Percentiles rank a stretch among this genome's conserved stretches.
Evolutionary conservation across 768 basidiomycete species (phyloP).

Genomic region (Termitomyces sp.): DNA sequence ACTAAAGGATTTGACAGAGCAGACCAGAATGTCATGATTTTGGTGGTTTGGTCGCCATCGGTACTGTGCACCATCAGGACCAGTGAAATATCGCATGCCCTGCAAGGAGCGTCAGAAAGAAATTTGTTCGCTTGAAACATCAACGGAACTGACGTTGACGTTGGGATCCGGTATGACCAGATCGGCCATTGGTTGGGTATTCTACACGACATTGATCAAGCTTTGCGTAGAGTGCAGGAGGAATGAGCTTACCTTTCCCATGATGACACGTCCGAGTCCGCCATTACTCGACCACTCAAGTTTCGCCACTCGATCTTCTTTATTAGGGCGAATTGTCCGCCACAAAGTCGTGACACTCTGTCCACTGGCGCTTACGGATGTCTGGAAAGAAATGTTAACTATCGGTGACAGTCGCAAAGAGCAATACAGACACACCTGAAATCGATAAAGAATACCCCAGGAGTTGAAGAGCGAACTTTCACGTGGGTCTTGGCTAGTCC

Average conservation of each 20-base stretch:
- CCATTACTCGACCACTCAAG: conserved; percentile 84
- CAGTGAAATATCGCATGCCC: conserved; percentile 69
- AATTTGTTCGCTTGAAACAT: conserved; percentile 9
- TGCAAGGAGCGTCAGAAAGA: conserved; percentile 18
- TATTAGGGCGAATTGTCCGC: conserved; percentile 77
- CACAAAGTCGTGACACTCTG: conserved; percentile 73
- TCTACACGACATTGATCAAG: conserved; percentile 37
- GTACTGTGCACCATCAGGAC: conserved; percentile 77
- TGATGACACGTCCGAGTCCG: conserved; percentile 77
- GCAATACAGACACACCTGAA: conserved; percentile 46
- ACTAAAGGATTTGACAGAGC: conserved; percentile 19
- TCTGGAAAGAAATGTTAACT: conserved; percentile 41
- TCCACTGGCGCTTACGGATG: conserved; percentile 54
- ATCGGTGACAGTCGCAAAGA: conserved; percentile 11
- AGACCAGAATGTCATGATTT: conserved; percentile 54
- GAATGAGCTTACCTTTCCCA: conserved; percentile 61
- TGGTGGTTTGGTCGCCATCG: conserved; percentile 70
- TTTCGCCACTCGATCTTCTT: conserved; percentile 84
- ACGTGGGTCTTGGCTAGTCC: conserved; percentile 84
- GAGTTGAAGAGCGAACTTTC: conserved; percentile 80
- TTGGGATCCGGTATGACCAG: conserved; percentile 66
- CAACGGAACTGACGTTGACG: conserved; percentile 43
- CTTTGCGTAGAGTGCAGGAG: conserved; percentile 13
- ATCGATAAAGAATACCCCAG: conserved; percentile 78
- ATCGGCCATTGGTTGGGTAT: conserved; percentile 77